These are phyloP conservation scores for Saccharomyces pastorianus DNA, from an alignment of 1,139 yeast genomes.

Conservation along the genomic window DNA sequence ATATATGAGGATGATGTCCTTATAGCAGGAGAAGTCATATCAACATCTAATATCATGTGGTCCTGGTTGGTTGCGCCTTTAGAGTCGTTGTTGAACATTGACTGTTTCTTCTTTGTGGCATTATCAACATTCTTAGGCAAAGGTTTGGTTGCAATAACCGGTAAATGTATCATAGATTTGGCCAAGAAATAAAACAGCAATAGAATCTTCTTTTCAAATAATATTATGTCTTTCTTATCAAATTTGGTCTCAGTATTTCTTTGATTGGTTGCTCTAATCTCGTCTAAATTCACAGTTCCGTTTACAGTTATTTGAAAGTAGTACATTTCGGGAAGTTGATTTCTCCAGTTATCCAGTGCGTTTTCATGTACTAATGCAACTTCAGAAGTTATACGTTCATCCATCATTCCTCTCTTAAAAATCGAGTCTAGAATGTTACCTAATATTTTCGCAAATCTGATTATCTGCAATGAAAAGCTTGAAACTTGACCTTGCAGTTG, in stretches of 20 bases:
- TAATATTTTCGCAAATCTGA: conserved; percentile 65
- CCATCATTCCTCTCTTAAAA: conserved; percentile 42
- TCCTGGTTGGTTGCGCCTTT: not conserved
- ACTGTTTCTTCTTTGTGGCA: not conserved
- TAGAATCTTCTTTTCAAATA: conserved; percentile 45
- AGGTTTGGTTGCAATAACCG: conserved; percentile 48
- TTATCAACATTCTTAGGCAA: conserved; percentile 4
- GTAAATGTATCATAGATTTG: conserved; percentile 69
- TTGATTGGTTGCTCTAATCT: conserved; percentile 7
- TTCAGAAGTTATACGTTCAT: conserved; percentile 35
- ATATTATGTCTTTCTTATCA: not conserved
- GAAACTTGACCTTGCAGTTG: conserved; percentile 60
- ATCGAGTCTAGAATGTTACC: conserved; percentile 67
- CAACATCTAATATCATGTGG: conserved; percentile 5
- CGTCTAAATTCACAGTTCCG: conserved; percentile 36
- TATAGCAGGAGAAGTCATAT: conserved; percentile 33
- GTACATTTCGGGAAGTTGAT: conserved; percentile 55
- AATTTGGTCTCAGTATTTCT: not conserved
- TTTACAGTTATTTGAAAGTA: conserved; percentile 61
- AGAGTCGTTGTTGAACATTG: not conserved
- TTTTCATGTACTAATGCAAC: conserved; percentile 49
- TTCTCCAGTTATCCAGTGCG: conserved; percentile 70
- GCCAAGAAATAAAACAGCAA: conserved; percentile 71
- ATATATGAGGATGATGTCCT: conserved; percentile 42
- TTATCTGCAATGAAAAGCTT: conserved; percentile 51